Base-by-base conservation (phyloP, 1,284 basidiomycete species). In the Melampsora abietis-canadensis region DNA sequence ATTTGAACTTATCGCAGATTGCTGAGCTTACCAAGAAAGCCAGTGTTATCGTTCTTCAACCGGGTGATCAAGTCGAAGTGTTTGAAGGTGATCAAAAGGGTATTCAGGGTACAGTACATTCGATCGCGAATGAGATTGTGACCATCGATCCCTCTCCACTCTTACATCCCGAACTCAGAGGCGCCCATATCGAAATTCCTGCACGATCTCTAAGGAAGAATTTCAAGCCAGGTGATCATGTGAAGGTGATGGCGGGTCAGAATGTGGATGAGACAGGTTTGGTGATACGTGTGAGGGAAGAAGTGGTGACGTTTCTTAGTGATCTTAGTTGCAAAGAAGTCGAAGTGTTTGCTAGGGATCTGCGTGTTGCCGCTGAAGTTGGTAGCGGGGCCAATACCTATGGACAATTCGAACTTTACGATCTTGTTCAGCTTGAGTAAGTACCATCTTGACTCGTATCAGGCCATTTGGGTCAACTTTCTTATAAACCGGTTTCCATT, bases 281-380 rank as follows among this genome's bases (percentile, higher is more conserved):
- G 79, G 94, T 98, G 27, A 91, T 98, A 59, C 90, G 92, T 40
- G 91, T 98, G 24, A 80, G 83, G 63, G 81, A 82, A 76, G 86
- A 90, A 31, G 87, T 95, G 10, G 92, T 98, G 15, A 98, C 95
- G 0, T 94, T 98, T 85, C 84, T 98, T 77, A 96, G 92, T n/a
- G 95, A 98, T 82, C 90, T 98, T 87, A 91, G 91, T 4, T 89
- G 94, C 86, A 90, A 92, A 81, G 94, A 98, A 87, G 90, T 97
- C 68, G 92, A 92, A 61, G 95, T 95, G 1, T 98, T 99, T 84
- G 92, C 93, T 0, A 97, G 95, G 84, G 96, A 99, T 83, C 85
- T 99, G 46, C 90, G 95, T 79, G 94, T 95, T 82, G 96, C 96
- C 21, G 94, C 95, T 0, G 96, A 98, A 83, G 92, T 96, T 48